Evolutionary conservation across 345 rosid species (phyloP), one percentile per base, ranked within the genome.

Genomic region (Eucalyptus cloeziana): DNA sequence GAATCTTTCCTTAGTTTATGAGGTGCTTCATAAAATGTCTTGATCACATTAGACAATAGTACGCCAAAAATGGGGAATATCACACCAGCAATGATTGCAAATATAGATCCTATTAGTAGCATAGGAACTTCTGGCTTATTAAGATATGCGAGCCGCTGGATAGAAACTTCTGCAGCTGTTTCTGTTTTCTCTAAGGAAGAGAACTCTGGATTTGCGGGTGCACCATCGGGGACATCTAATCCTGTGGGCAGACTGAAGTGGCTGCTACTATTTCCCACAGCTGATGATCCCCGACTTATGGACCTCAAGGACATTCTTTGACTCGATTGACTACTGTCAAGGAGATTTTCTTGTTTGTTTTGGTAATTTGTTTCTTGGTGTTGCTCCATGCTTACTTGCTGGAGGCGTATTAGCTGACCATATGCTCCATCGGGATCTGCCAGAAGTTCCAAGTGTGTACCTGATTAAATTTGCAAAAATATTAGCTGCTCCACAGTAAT

Each of bases 121-220:
- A 94, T 92, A 8, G 96, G 97, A 58, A 95, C 87, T 93, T 97
- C 99, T 76, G 97, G 99, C 92, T 94, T 96, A 92, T 97, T 97
- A 50, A 96, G 97, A 69, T 89, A 87, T 17, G 96, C 96, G 24
- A 97, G 94, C 58, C 97, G 95, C 17, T 91, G 64, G 16, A 96
- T 16, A 3, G 99, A 89, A 51, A 94, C 97, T 54, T 91, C 90
- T 9, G 93, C 94, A 60, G 89, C 87, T 45, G 54, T 86, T 89
- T 93, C 88, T 88, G 71, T 54, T 56, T 81, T 83, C 14, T 51
- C 45, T 31, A 40, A 51, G 86, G 93, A 58, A 85, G 90, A 76
- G 60, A 71, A 89, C 67, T 89, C 94, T 87, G 56, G 81, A 56
- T 94, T 95, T 27, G 17, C 87, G 21, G 25, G 67, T 43, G 89